Evolutionary conservation across 2,329 filamentous ascomycete species (phyloP).

Genomic region (Rhynchosporium graminicola): DNA sequence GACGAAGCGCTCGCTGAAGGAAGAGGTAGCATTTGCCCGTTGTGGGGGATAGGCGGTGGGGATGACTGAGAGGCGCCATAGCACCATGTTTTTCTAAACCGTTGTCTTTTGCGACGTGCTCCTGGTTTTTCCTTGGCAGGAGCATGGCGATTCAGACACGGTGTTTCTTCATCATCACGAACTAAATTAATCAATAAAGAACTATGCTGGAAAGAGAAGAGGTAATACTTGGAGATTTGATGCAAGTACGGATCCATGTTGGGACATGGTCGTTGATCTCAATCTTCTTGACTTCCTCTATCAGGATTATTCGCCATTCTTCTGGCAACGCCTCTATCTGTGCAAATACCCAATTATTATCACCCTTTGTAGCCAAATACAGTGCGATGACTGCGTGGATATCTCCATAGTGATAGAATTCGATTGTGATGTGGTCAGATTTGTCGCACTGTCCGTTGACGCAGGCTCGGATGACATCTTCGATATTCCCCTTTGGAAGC

Average conservation of each 20-base stretch:
- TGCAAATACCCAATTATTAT: constrained; percentile 9
- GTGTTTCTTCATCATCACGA: constrained; percentile 7
- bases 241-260: not conserved
- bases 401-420: constrained; percentile 15
- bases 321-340: constrained; percentile 9
- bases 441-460: constrained; percentile 5
- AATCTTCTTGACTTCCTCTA: constrained; percentile 6
- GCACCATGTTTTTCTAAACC: constrained; percentile 5
- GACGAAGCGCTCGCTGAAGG: not conserved
- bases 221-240: not conserved
- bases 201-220: not conserved
- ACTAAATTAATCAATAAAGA: constrained; percentile 4
- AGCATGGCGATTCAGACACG: not conserved
- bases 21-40: not conserved
- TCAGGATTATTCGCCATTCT: constrained; percentile 9
- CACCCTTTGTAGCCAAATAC: constrained; percentile 14
- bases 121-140: constrained; percentile 2
- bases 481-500: constrained; percentile 12
- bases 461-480: constrained; percentile 5
- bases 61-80: not conserved
- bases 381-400: constrained; percentile 10
- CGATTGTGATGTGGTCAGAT: constrained; percentile 11
- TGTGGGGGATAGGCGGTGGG: not conserved
- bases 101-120: constrained; percentile 2
- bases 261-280: not conserved